Percentiles rank a stretch among this genome's conserved stretches.
Evolutionary conservation across 306 rosid species (phyloP).

Genomic region (Lablab purpureus): DNA sequence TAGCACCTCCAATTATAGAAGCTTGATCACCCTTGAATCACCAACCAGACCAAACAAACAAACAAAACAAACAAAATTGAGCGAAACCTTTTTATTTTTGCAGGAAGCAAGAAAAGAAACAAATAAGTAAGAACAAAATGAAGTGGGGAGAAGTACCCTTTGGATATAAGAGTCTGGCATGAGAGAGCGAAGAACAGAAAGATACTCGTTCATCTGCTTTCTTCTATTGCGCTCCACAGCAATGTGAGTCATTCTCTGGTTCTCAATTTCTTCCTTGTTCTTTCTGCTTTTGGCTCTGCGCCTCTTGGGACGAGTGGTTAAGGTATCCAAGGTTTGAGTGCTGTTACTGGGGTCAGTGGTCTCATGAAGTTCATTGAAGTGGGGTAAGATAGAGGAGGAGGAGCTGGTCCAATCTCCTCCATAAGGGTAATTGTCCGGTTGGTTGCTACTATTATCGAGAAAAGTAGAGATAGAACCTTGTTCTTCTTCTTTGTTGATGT

Average conservation of each 20-base stretch:
- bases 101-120: not conserved
- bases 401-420: constrained; percentile 52
- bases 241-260: constrained; percentile 98
- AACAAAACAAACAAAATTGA: constrained; percentile 1
- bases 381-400: constrained; percentile 50
- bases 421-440: constrained; percentile 52
- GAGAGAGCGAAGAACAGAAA: constrained; percentile 82
- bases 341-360: constrained; percentile 32
- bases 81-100: not conserved
- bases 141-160: constrained; percentile 67
- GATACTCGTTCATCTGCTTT: constrained; percentile 94
- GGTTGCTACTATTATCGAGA: constrained; percentile 39
- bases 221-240: constrained; percentile 92
- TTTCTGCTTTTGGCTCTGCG: constrained; percentile 72
- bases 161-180: constrained; percentile 95
- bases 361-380: constrained; percentile 39
- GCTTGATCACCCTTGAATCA: constrained; percentile 91
- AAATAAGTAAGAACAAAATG: not conserved
- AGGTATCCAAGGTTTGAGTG: constrained; percentile 41
- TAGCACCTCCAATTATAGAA: constrained; percentile 91
- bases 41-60: constrained; percentile 3
- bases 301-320: constrained; percentile 65
- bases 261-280: constrained; percentile 92
- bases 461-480: constrained; percentile 50
- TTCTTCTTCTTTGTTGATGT: constrained; percentile 38